A percentile compares a stretch with the other conserved stretches of the same genome.
Conservation (phyloP, 1,284 basidiomycete species). For the Fomitiporia mediterranea region DNA sequence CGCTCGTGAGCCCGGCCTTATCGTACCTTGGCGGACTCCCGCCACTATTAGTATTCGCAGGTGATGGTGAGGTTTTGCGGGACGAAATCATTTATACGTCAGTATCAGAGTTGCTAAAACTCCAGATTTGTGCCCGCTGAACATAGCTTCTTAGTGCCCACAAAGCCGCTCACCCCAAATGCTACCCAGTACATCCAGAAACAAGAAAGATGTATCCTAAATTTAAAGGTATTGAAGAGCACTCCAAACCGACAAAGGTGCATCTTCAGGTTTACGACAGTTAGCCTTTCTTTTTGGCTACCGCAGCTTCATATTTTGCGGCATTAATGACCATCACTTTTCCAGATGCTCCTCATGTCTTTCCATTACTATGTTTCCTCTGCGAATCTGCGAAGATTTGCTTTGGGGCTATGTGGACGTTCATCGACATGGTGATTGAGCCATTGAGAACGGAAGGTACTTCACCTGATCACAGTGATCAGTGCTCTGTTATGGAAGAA, state of each 20-base stretch:
- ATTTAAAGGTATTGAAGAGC: conserved; percentile 60
- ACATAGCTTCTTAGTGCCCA: too few relatives aligned
- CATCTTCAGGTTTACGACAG: conserved; percentile 88
- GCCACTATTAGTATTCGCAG: conserved; percentile 80
- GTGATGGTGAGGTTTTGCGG: conserved; percentile 87
- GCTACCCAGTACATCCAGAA: conserved; percentile 63
- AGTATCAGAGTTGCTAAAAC: conserved; percentile 35
- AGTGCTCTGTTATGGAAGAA: conserved; percentile 17
- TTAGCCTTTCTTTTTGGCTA: conserved; percentile 30
- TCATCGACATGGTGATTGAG: conserved; percentile 59
- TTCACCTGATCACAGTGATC: too few relatives aligned
- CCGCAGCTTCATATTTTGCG: background rate
- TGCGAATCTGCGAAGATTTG: conserved; percentile 79
- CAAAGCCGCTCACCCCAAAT: conserved; percentile 79
- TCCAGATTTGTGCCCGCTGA: background rate
- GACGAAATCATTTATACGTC: conserved; percentile 90
- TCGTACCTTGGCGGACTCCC: conserved; percentile 90
- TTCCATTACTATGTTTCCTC: conserved; percentile 82
- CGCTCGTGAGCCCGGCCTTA: conserved; percentile 79
- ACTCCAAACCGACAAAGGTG: conserved; percentile 73
- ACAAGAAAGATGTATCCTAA: conserved; percentile 59
- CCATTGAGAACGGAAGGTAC: background rate
- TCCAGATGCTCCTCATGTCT: conserved; percentile 65
- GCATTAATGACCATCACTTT: background rate
- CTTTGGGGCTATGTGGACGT: conserved; percentile 65